Evolutionary conservation across 345 rosid genomes (phyloP), one percentile per base, ranked within the genome.

Genomic region (Limnanthes douglasii): DNA sequence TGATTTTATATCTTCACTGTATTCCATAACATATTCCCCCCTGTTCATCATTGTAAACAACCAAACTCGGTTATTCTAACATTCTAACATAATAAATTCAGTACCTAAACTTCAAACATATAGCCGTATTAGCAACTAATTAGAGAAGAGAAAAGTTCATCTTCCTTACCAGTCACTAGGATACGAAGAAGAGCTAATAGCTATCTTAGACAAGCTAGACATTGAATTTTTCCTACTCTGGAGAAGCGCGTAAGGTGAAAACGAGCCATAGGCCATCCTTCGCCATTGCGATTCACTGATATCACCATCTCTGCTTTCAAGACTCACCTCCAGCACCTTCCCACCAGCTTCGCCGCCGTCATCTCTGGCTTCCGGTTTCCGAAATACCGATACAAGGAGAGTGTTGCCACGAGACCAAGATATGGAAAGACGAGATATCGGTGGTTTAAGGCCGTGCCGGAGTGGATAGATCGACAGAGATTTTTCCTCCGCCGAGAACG

Each of bases 1-100:
- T 19, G 60, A 41, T 35, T 48, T 64, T 15, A 84, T 75, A 44
- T 84, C 95, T 56, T 58, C 80, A 60, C 95, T 80, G 50, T 77
- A 90, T 51, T 90, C 98, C 77, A 84, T 57, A 0, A 80, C 83
- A 35, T 68, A 69, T 42, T 84, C 94, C 95, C 81, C 76, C 95
- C 95, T 88, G 16, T 39, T 18, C 5, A 52, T 15, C 50, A 43
- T 5, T n/a, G n/a, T n/a, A n/a, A n/a, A n/a, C n/a, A n/a, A n/a
- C n/a, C n/a, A n/a, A n/a, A n/a, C n/a, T n/a, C n/a, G n/a, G n/a
- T n/a, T n/a, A n/a, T n/a, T n/a, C n/a, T n/a, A n/a, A n/a, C 32
- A 28, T 28, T n/a, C 32, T 5, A 3, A 11, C 12, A 7, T 10
- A n/a, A n/a, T n/a, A n/a, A n/a, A n/a, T 1, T 10, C n/a, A 4